Percentiles rank a stretch among this genome's conserved stretches.
phyloP scores from a whole-genome alignment of 257 asterid genomes.

The Solanum infundibuliforme region DNA sequence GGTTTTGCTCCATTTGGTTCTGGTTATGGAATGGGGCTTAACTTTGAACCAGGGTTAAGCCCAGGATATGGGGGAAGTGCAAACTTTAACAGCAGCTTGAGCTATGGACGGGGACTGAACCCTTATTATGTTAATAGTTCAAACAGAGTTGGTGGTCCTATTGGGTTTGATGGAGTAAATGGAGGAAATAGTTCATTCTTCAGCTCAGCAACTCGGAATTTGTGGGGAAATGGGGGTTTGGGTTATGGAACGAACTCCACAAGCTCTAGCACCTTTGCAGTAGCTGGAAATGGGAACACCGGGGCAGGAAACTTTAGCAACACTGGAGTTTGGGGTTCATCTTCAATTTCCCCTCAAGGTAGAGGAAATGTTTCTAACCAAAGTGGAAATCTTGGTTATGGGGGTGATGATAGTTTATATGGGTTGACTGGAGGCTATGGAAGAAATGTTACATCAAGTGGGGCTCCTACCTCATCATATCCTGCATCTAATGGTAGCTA shows the following conservation, averaged over 20 bases:
- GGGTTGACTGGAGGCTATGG: slow-evolving; percentile 13
- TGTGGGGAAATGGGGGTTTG: slow-evolving; percentile 17
- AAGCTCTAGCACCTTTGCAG: slow-evolving; percentile 8
- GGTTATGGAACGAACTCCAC: slow-evolving; percentile 11
- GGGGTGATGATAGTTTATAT: slow-evolving; percentile 8
- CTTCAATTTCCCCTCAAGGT: slow-evolving; percentile 8
- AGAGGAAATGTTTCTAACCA: slow-evolving; percentile 11
- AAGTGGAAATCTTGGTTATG: slow-evolving; percentile 13
- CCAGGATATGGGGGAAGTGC: slow-evolving; percentile 10
- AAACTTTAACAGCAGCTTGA: slow-evolving; percentile 8
- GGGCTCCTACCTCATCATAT: slow-evolving; percentile 5
- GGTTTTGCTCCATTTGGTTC: slow-evolving; percentile 11
- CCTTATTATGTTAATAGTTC: slow-evolving; percentile 14
- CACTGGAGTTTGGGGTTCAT: slow-evolving; percentile 17
- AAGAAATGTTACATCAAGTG: slow-evolving; percentile 9
- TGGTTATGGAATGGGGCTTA: slow-evolving; percentile 16
- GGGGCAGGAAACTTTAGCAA: slow-evolving; percentile 6
- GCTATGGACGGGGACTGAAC: slow-evolving; percentile 9
- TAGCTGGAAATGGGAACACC: slow-evolving; percentile 4
- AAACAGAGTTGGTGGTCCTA: slow-evolving; percentile 7
- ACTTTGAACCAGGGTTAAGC: slow-evolving; percentile 13
- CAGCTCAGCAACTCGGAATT: slow-evolving; percentile 10
- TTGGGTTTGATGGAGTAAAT: slow-evolving; percentile 12
- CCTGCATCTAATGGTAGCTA: slow-evolving; percentile 15
- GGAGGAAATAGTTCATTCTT: slow-evolving; percentile 15